These are phyloP conservation scores for Trametopsis cervina DNA, from an alignment of 768 basidiomycete genomes.

Conservation along the genomic window DNA sequence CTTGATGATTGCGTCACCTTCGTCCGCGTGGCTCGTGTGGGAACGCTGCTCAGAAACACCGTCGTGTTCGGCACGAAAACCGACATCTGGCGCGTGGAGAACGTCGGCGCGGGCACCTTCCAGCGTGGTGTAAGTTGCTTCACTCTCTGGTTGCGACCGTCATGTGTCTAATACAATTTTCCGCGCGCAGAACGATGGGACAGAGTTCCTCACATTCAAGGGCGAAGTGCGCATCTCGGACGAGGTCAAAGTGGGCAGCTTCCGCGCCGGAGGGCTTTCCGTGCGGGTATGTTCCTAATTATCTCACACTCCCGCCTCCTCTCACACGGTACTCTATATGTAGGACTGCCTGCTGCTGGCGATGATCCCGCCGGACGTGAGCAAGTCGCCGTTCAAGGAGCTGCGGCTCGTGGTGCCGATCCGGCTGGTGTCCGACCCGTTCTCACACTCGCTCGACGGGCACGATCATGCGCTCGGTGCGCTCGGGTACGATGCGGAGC, in stretches of 20 bases:
- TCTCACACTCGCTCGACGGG: conserved; percentile 36
- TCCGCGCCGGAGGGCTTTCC: conserved; percentile 56
- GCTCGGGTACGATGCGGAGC: conserved; percentile 11
- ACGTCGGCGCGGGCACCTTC: conserved; percentile 59
- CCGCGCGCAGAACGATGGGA: conserved; percentile 46
- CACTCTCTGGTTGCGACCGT: not conserved
- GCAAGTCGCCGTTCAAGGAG: conserved; percentile 49
- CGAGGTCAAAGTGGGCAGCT: conserved; percentile 48
- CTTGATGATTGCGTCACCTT: too few relatives aligned
- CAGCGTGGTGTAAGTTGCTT: conserved; percentile 40
- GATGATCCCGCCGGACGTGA: conserved; percentile 48
- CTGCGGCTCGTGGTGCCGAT: conserved; percentile 58
- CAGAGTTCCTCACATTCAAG: conserved; percentile 52
- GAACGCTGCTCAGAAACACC: conserved; percentile 36
- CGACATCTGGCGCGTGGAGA: conserved; percentile 64
- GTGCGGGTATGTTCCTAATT: conserved; percentile 41
- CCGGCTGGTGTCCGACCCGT: conserved; percentile 57
- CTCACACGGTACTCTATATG: not conserved
- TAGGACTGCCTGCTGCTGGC: conserved; percentile 65
- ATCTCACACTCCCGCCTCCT: not conserved
- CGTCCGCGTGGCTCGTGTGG: not conserved
- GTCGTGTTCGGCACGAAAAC: conserved; percentile 47
- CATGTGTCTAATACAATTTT: not conserved
- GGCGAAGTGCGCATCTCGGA: conserved; percentile 54
- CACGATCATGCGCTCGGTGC: not conserved